phyloP scores from a whole-genome alignment of 176 grass and related monocot genomes.

The Aegilops longissima region DNA sequence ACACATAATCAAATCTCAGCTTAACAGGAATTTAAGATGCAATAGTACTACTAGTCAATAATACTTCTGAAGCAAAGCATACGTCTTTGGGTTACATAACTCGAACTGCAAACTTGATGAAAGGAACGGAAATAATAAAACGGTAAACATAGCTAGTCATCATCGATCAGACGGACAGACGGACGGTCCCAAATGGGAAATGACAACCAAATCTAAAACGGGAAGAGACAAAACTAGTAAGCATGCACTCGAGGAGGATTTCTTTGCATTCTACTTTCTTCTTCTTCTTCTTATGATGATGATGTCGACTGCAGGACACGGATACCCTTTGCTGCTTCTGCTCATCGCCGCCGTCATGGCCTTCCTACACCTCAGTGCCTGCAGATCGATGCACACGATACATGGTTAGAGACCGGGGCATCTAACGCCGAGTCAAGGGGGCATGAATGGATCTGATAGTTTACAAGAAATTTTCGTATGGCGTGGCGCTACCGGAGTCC shows the following conservation, averaged over 20 bases:
- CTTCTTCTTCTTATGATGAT: constrained; percentile 39
- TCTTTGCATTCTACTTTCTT: constrained; percentile 45
- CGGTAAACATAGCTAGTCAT: constrained; percentile 42
- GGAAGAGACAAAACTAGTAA: constrained; percentile 59
- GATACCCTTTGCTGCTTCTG: constrained; percentile 28
- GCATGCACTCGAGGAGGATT: constrained; percentile 32
- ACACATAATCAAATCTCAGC: background rate
- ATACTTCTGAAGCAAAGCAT: constrained; percentile 48
- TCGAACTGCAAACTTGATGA: constrained; percentile 37
- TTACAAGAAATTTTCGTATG: constrained; percentile 50
- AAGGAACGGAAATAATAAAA: constrained; percentile 46
- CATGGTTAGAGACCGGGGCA: constrained; percentile 12
- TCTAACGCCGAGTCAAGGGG: background rate
- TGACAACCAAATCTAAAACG: constrained; percentile 40
- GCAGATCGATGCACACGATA: background rate
- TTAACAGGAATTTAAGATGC: constrained; percentile 1
- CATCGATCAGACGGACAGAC: background rate
- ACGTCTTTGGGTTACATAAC: constrained; percentile 49
- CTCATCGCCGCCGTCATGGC: background rate
- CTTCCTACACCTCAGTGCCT: constrained; percentile 77
- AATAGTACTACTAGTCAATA: constrained; percentile 51
- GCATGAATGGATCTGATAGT: constrained; percentile 24
- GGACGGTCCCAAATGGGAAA: constrained; percentile 36
- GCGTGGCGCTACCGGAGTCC: constrained; percentile 71
- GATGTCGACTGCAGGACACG: background rate